Evolutionary conservation across 2,329 filamentous ascomycete genomes (phyloP), one percentile per base, ranked within the genome.

Genomic region (Monilinia polystroma): DNA sequence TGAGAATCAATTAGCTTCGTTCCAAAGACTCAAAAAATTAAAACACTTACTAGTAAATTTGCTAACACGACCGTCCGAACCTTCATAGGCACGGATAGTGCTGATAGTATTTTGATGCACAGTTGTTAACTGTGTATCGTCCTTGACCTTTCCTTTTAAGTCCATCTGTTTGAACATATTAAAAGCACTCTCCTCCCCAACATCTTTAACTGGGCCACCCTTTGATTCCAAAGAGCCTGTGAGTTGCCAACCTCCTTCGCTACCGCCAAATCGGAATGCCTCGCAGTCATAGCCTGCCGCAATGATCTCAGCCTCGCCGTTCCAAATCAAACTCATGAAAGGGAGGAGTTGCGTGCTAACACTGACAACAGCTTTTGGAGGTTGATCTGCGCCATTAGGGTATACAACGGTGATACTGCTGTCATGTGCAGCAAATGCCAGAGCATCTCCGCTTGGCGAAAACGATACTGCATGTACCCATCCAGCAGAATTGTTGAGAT

Each of bases 111-210:
- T 99, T 78, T 99, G 95, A 80, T 99, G 95, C 57, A 95, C 87
- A 14, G 95, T 98, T 81, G 92, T 95, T 73, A 99, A 84, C 81
- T 96, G 91, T 4, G 93, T 97, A 77, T 98, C 93, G 75, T 96
- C 93, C 76, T 92, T 92, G 66, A 84, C 82, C 80, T 96, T 96
- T 70, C 95, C 95, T 84, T 95, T 97, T 71, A 99, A 84, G 79
- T 99, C 95, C 95, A 99, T 98, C 82, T 97, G 93, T 75, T 88
- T 87, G 82, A 99, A 99, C 92, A 98, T 97, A 80, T 98, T 97
- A 78, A 97, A 82, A 32, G 95, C 95, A 71, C 91, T 95, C 78
- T 98, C 95, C 79, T 98, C 95, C 43, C 90, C 85, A 66, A 86
- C 85, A 67, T 84, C 87, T 2, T 79, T 81, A 53, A 69, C 51